These are phyloP conservation scores for Musa acuminata DNA, from an alignment of 176 grass and related monocot genomes.

Conservation along the genomic window DNA sequence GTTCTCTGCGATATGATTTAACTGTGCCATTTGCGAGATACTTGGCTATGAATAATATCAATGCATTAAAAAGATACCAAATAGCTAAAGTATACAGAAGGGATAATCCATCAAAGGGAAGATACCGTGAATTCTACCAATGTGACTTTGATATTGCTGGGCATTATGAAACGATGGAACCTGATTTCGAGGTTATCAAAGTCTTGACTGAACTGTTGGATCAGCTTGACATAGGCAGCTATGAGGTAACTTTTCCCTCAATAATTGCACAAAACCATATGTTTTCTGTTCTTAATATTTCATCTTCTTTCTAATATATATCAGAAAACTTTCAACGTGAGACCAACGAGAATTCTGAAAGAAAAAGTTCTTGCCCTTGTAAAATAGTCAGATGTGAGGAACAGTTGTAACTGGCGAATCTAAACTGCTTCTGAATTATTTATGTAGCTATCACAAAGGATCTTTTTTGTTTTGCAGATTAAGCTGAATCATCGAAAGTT, in stretches of 20 bases:
- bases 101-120: conserved; percentile 96
- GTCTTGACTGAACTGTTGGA: conserved; percentile 85
- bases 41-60: conserved; percentile 84
- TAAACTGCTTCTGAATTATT: background rate
- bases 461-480: conserved; percentile 33
- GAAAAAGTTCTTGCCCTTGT: background rate
- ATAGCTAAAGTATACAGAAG: conserved; percentile 98
- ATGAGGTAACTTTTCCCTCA: conserved; percentile 33
- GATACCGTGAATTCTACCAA: conserved; percentile 93
- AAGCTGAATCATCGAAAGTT: conserved; percentile 92
- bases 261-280: background rate
- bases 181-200: conserved; percentile 88
- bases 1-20: conserved; percentile 91
- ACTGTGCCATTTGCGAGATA: conserved; percentile 95
- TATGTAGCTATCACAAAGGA: too few relatives aligned
- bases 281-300: background rate
- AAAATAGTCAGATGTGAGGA: background rate
- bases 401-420: background rate
- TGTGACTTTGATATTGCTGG: conserved; percentile 97
- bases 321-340: background rate
- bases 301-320: background rate
- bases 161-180: conserved; percentile 73
- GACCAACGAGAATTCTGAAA: background rate
- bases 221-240: conserved; percentile 71
- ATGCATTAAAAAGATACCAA: conserved; percentile 81